Evolutionary conservation across 768 basidiomycete species (phyloP).

Genomic region (Boletus rufocinnamomeus): DNA sequence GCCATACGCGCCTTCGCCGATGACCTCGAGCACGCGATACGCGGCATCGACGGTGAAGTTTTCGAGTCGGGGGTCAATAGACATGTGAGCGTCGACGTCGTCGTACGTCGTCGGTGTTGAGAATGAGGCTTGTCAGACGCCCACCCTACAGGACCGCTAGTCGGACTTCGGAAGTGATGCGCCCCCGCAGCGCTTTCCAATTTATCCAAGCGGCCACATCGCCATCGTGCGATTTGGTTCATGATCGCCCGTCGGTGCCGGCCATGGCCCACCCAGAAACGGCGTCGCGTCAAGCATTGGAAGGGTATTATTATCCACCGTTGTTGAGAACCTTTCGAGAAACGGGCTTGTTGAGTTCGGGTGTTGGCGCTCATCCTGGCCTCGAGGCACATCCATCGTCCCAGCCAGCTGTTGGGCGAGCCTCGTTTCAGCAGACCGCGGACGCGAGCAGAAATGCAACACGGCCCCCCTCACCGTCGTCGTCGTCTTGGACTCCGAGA

Average conservation of each 20-base stretch:
- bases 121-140: not conserved
- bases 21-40: constrained; percentile 80
- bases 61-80: constrained; percentile 36
- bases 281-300: not conserved
- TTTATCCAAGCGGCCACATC: not conserved
- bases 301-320: not conserved
- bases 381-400: not conserved
- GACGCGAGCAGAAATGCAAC: not conserved
- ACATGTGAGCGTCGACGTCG: constrained; percentile 20
- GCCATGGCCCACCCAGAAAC: constrained; percentile 1
- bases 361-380: not conserved
- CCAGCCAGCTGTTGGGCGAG: not conserved
- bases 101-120: constrained; percentile 12
- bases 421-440: not conserved
- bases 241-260: not conserved
- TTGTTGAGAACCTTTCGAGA: not conserved
- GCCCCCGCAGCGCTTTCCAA: not conserved
- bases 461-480: not conserved
- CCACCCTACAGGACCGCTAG: not conserved
- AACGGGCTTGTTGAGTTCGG: not conserved
- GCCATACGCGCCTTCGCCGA: constrained; percentile 95
- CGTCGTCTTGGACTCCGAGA: not conserved
- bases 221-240: not conserved
- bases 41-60: constrained; percentile 52
- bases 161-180: constrained; percentile 28